Conservation (phyloP, 2,329 filamentous ascomycete species). For the Aureobasidium sp. region DNA sequence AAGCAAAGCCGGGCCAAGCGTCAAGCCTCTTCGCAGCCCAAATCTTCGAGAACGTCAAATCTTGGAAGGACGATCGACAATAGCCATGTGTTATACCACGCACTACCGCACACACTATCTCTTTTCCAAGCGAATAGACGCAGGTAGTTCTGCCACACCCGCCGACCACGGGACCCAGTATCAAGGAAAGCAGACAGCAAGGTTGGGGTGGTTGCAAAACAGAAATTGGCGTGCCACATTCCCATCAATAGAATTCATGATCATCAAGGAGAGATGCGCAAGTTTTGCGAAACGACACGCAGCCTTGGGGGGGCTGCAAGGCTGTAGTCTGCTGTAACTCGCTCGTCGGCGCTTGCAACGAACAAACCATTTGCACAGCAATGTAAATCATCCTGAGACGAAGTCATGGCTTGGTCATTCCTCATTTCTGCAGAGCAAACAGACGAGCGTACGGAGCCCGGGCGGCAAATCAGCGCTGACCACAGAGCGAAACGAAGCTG, state of each 20-base stretch:
- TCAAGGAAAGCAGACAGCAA: conserved; percentile 1
- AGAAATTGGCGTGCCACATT: not conserved
- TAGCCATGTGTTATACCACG: conserved; percentile 15
- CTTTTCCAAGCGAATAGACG: conserved; percentile 8
- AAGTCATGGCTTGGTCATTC: conserved; percentile 13
- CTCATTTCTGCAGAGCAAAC: not conserved
- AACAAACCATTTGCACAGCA: conserved; percentile 10
- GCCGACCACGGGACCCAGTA: not conserved
- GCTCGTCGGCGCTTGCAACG: not conserved
- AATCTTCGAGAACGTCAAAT: conserved; percentile 14
- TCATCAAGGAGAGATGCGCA: not conserved
- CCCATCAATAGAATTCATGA: not conserved
- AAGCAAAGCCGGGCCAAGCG: conserved; percentile 12
- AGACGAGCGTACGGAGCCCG: not conserved
- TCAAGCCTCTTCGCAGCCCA: conserved; percentile 15
- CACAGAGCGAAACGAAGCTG: conserved; percentile 13
- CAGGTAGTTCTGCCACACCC: conserved; percentile 11
- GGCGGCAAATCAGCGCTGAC: conserved; percentile 13
- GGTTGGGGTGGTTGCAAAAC: not conserved
- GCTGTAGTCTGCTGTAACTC: not conserved
- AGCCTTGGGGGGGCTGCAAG: not conserved
- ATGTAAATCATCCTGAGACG: conserved; percentile 9
- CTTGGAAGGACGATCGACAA: conserved; percentile 14
- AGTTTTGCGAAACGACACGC: not conserved
- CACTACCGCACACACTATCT: conserved; percentile 11